A percentile compares a stretch with the other conserved stretches of the same genome.
Evolutionary conservation across 1,284 basidiomycete species (phyloP).

Genomic region (Trichosporon faecale): DNA sequence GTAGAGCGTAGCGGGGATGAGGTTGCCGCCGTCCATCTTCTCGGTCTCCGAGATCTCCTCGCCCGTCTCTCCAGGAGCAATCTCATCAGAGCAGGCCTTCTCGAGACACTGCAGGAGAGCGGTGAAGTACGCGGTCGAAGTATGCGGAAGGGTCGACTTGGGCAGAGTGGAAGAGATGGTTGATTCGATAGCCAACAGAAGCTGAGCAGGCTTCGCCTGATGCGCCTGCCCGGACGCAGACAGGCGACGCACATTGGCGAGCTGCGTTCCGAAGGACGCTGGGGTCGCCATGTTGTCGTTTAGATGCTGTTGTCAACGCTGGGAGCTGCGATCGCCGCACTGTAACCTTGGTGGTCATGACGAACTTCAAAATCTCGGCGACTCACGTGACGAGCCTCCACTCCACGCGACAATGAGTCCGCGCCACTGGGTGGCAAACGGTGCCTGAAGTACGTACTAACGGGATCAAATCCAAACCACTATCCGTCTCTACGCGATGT

Average conservation of each 20-base stretch:
- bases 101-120: conserved; percentile 61
- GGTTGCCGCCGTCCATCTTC: conserved; percentile 64
- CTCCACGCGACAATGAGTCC: neutral
- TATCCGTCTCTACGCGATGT: neutral
- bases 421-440: neutral
- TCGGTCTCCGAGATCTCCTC: conserved; percentile 48
- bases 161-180: conserved; percentile 60
- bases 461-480: neutral
- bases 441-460: neutral
- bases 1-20: conserved; percentile 83
- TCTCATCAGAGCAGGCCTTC: conserved; percentile 46
- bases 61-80: conserved; percentile 32
- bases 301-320: conserved; percentile 7
- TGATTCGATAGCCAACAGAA: conserved; percentile 83
- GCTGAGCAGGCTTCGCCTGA: conserved; percentile 84
- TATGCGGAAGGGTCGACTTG: conserved; percentile 63
- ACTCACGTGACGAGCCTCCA: conserved; percentile 6
- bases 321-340: neutral
- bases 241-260: conserved; percentile 86
- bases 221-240: conserved; percentile 75
- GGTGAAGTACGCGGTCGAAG: conserved; percentile 83
- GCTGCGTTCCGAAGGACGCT: conserved; percentile 51
- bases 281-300: conserved; percentile 21
- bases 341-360: neutral
- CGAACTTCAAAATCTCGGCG: conserved; percentile 13